Base-by-base conservation (phyloP, 2,329 filamentous ascomycete species). In the Alternaria triticina region DNA sequence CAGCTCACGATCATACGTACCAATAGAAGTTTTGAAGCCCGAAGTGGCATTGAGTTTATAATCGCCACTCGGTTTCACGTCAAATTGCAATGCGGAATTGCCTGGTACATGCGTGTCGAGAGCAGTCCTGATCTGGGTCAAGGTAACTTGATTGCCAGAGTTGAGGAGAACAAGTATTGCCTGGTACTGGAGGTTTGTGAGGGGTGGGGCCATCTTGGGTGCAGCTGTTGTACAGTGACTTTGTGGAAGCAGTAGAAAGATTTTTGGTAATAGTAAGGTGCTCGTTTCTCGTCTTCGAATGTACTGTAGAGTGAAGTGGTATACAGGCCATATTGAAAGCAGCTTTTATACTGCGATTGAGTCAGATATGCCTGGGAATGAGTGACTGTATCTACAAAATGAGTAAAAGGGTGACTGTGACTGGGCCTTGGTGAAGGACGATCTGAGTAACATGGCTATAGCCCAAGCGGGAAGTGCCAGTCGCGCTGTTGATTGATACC, bases 401-500 rank as follows among this genome's bases (percentile, higher is more conserved):
- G 13, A 1, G 30, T 8, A 1, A 15, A 0, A 4, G 13, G n/a
- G 33, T 36, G 15, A 36, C 33, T n/a, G 33, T 36, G 6, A 15
- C 30, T 30, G 5, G 2, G 6, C 13, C 28, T 22, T 2, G 20
- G 20, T 22, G 4, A 22, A 30, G 28, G 28, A 13, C 6, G 5
- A 30, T 30, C 30, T 33, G 12, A 3, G 33, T n/a, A 36, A 9
- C 33, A n/a, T 36, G 15, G 13, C 33, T 36, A n/a, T 36, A 1
- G 4, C 33, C 13, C 4, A 15, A 36, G 33, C 33, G 15, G 3
- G 33, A 3, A 3, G 33, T 36, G 0, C 13, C 13, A 36, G 33
- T 9, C 13, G 15, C 1, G 30, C 2, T 9, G 30, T 2, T 4
- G 30, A 36, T 7, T 15, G 13, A 4, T 0, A 33, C 0, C 1